Conservation (phyloP, 2,329 filamentous ascomycete species). For the Chrysoporthe deuterocubensis region DNA sequence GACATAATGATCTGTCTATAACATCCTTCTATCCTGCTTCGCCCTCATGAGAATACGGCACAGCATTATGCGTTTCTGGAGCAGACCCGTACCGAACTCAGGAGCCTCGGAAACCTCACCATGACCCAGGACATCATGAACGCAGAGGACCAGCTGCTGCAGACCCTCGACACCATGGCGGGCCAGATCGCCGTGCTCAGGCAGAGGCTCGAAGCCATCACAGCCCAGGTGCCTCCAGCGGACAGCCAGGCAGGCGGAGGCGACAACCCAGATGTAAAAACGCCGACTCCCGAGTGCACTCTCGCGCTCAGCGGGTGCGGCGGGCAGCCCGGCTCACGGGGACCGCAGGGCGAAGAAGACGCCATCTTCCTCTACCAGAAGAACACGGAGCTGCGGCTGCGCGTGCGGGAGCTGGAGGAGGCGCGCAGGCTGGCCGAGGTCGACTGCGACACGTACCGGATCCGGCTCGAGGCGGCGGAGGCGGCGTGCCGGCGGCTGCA, state of each 20-base stretch:
- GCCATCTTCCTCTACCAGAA: neutral
- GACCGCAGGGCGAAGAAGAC: neutral
- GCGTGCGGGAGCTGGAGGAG: neutral
- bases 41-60: too few species aligned
- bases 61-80: too few species aligned
- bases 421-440: neutral
- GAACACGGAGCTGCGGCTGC: neutral
- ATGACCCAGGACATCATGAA: neutral
- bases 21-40: too few species aligned
- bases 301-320: too few species aligned
- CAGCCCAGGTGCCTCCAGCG: neutral
- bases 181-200: neutral
- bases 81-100: too few species aligned
- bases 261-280: neutral
- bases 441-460: neutral
- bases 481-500: neutral
- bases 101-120: neutral
- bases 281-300: neutral
- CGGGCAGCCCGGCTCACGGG: neutral
- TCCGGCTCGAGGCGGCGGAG: neutral
- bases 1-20: too few species aligned
- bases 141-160: neutral
- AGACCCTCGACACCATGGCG: neutral
- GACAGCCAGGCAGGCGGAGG: neutral
- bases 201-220: neutral